Percentiles rank a stretch among this genome's conserved stretches.
Conservation (phyloP, 768 basidiomycete genomes). For the Paxillus rubicundulus region DNA sequence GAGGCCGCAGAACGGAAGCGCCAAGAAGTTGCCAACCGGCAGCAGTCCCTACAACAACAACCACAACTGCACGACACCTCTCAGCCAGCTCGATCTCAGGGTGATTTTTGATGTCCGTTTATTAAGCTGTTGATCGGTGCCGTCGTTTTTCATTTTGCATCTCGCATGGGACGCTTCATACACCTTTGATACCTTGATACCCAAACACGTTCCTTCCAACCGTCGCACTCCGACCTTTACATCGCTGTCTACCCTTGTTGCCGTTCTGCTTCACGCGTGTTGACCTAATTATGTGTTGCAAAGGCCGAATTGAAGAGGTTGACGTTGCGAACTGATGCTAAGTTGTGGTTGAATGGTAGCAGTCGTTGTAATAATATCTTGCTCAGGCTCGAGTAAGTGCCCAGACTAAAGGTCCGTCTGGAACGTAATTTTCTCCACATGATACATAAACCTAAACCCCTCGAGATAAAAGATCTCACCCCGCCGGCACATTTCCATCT, state of each 20-base stretch:
- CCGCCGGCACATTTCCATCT: background rate
- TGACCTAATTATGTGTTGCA: background rate
- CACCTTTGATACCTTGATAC: conserved; percentile 20
- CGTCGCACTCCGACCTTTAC: background rate
- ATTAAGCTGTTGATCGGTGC: conserved; percentile 16
- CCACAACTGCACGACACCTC: conserved; percentile 13
- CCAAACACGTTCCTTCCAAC: conserved; percentile 22
- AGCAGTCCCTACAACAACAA: conserved; percentile 16
- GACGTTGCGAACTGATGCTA: too few relatives aligned
- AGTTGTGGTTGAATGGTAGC: too few relatives aligned
- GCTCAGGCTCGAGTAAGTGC: too few relatives aligned
- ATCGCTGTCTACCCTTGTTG: background rate
- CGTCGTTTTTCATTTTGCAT: conserved; percentile 13
- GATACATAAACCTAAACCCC: conserved; percentile 13
- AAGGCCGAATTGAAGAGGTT: background rate
- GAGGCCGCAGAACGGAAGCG: conserved; percentile 71
- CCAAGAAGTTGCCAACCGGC: conserved; percentile 40
- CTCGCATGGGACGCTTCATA: conserved; percentile 1
- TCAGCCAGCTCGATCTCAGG: conserved; percentile 17
- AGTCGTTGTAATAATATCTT: too few relatives aligned
- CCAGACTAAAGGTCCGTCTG: too few relatives aligned
- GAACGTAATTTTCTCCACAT: too few relatives aligned
- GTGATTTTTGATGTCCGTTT: conserved; percentile 27
- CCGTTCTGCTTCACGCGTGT: background rate
- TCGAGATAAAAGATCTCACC: conserved; percentile 9